Conservation (phyloP, 2,329 filamentous ascomycete genomes). For the Phialophora chinensis region DNA sequence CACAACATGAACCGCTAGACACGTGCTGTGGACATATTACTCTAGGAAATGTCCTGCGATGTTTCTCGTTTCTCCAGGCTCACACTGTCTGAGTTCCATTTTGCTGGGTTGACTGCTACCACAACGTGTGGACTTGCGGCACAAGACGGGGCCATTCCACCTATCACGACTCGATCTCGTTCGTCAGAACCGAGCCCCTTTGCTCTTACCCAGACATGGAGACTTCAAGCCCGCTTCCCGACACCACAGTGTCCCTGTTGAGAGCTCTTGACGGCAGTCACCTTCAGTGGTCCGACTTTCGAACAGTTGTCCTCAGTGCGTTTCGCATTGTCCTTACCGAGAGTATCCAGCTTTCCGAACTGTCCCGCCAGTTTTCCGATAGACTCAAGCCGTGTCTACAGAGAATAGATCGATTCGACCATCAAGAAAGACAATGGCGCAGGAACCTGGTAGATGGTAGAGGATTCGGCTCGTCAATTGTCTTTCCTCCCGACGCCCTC, state of each 20-base stretch:
- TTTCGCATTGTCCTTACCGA: constrained; percentile 32
- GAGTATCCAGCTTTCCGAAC: constrained; percentile 23
- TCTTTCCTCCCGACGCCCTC: constrained; percentile 38
- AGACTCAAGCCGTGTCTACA: constrained; percentile 26
- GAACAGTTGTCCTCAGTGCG: constrained; percentile 32
- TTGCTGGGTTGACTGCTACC: neutral
- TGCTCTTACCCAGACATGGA: constrained; percentile 11
- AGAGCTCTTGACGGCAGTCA: constrained; percentile 37
- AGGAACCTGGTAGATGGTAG: constrained; percentile 26
- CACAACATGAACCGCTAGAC: constrained; percentile 11
- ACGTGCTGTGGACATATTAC: constrained; percentile 28
- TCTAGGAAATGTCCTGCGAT: constrained; percentile 14
- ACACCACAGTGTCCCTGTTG: constrained; percentile 29
- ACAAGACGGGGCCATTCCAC: neutral
- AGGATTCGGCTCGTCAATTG: constrained; percentile 35
- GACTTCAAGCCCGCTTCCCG: constrained; percentile 19
- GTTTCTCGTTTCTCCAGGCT: constrained; percentile 9
- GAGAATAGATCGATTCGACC: constrained; percentile 22
- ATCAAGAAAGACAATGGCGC: constrained; percentile 34
- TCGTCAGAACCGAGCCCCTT: neutral
- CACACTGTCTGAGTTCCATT: constrained; percentile 6
- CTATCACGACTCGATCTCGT: neutral
- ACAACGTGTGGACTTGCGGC: constrained; percentile 3
- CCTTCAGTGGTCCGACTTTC: constrained; percentile 37
- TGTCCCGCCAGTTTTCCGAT: constrained; percentile 29